Conservation (phyloP, 805 yeast species). For the Nakazawaea siamensis region DNA sequence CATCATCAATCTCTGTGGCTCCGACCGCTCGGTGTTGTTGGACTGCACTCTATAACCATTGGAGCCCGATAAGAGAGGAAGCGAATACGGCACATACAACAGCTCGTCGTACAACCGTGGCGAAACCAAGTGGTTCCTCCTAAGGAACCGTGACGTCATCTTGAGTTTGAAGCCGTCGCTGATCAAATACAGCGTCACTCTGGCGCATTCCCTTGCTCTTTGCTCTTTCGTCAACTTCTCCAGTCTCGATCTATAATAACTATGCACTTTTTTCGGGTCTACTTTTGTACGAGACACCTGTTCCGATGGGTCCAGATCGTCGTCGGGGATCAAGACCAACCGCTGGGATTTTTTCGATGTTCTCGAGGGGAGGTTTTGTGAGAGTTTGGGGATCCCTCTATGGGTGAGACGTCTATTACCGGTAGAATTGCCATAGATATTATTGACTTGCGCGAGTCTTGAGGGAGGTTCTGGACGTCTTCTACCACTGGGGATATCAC, state of each 20-base stretch:
- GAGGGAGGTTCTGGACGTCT: slow-evolving; percentile 22
- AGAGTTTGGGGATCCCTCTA: slow-evolving; percentile 35
- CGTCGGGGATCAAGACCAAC: slow-evolving; percentile 78
- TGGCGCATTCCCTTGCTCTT: slow-evolving; percentile 55
- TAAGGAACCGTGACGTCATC: slow-evolving; percentile 55
- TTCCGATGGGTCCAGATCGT: slow-evolving; percentile 23
- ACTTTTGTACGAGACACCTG: too few relatives aligned
- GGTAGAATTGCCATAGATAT: slow-evolving; percentile 2
- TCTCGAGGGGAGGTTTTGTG: slow-evolving; percentile 56
- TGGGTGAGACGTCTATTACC: slow-evolving; percentile 14
- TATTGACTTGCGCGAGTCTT: background rate
- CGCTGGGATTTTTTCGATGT: slow-evolving; percentile 83
- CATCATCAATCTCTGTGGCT: slow-evolving; percentile 39
- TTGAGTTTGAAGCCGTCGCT: slow-evolving; percentile 73
- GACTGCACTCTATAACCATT: slow-evolving; percentile 73
- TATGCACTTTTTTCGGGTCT: slow-evolving; percentile 11
- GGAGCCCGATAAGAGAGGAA: slow-evolving; percentile 81
- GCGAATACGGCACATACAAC: slow-evolving; percentile 80
- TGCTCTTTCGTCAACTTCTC: slow-evolving; percentile 52
- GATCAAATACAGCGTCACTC: slow-evolving; percentile 89
- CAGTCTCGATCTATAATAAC: slow-evolving; percentile 28
- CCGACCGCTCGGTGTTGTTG: slow-evolving; percentile 39
- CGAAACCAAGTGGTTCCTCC: slow-evolving; percentile 67
- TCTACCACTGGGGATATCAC: slow-evolving; percentile 83
- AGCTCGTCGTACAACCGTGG: slow-evolving; percentile 90